Conservation (phyloP, 805 yeast species). For the Saccharomycopsis malanga region DNA sequence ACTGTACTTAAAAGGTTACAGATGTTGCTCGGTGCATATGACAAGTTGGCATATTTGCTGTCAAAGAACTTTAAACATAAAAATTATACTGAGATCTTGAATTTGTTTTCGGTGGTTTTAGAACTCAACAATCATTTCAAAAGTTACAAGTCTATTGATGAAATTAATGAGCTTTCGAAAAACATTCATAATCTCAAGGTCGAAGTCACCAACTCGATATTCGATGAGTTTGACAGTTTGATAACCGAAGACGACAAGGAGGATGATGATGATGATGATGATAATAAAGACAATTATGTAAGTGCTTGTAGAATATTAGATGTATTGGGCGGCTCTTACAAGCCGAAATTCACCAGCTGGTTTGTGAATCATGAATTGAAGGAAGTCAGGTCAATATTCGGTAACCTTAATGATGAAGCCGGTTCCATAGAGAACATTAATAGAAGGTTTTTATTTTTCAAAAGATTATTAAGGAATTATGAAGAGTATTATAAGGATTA, state of each 20-base stretch:
- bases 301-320: constrained; percentile 75
- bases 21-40: constrained; percentile 73
- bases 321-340: constrained; percentile 47
- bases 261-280: constrained; percentile 26
- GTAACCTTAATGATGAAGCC: constrained; percentile 75
- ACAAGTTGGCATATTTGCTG: constrained; percentile 41
- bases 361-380: constrained; percentile 60
- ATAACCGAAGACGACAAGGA: constrained; percentile 32
- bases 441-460: constrained; percentile 76
- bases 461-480: constrained; percentile 56
- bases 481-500: constrained; percentile 42
- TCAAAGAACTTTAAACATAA: constrained; percentile 39
- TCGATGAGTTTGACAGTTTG: constrained; percentile 60
- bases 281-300: constrained; percentile 30
- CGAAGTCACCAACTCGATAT: constrained; percentile 59
- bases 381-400: constrained; percentile 70
- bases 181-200: constrained; percentile 53
- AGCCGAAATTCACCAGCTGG: constrained; percentile 61
- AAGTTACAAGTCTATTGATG: constrained; percentile 76
- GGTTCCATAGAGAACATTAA: constrained; percentile 85
- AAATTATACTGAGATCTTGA: constrained; percentile 47
- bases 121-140: constrained; percentile 69
- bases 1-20: constrained; percentile 80
- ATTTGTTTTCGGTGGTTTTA: constrained; percentile 59
- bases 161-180: constrained; percentile 59